These are phyloP conservation scores for Globisporangium emineosum DNA, from an alignment of 352 stramenopile genomes.

Conservation along the genomic window DNA sequence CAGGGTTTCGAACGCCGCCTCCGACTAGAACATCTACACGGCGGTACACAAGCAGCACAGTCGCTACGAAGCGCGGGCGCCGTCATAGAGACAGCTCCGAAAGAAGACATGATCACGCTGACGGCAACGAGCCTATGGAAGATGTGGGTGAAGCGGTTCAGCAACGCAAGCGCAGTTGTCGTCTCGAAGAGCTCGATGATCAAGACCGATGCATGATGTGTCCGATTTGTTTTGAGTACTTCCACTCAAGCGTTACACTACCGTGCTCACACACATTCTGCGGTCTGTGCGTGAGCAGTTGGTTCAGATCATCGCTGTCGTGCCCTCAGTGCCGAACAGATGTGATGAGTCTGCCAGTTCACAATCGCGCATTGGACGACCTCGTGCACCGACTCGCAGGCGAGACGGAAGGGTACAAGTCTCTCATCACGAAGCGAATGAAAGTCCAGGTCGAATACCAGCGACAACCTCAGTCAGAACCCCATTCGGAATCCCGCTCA, in stretches of 20 bases:
- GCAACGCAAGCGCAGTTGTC: constrained; percentile 19
- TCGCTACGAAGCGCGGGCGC: constrained; percentile 26
- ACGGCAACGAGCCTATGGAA: constrained; percentile 16
- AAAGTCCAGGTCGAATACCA: constrained; percentile 27
- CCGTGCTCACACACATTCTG: constrained; percentile 86
- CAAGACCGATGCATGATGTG: constrained; percentile 75
- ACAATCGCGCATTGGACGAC: constrained; percentile 80
- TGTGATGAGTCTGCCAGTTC: constrained; percentile 67
- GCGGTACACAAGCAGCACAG: constrained; percentile 14
- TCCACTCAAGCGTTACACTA: constrained; percentile 69
- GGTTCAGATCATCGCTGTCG: constrained; percentile 73
- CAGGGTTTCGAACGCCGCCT: constrained; percentile 14
- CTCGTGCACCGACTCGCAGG: constrained; percentile 66
- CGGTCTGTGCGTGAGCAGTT: constrained; percentile 69
- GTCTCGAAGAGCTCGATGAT: constrained; percentile 30
- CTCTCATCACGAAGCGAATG: constrained; percentile 32
- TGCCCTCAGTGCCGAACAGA: constrained; percentile 72
- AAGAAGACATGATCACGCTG: neutral
- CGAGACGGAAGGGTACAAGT: constrained; percentile 56
- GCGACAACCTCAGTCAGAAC: constrained; percentile 7
- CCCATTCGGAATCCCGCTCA: neutral
- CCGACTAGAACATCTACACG: constrained; percentile 7
- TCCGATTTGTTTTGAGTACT: constrained; percentile 81
- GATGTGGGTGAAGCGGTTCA: constrained; percentile 3
- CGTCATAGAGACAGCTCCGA: constrained; percentile 15